A percentile compares a stretch with the other conserved stretches of the same genome.
phyloP scores from a whole-genome alignment of 2,329 filamentous ascomycete genomes.

The Dothidotthia symphoricarpi region DNA sequence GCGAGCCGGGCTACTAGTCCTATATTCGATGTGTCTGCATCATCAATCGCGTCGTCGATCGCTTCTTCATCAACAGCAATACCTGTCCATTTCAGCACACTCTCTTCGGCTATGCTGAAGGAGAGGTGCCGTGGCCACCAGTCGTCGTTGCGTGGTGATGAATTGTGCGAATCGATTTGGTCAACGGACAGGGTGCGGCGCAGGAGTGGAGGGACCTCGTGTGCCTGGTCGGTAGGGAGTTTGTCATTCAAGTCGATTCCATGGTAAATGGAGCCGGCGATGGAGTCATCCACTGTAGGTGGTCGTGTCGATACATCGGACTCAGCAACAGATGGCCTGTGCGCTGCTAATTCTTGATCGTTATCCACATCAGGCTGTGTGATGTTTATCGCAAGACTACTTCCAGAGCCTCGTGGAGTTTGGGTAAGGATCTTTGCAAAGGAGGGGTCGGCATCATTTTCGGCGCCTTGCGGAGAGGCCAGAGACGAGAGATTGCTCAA shows the following conservation, averaged over 20 bases:
- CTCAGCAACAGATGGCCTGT: conserved; percentile 13
- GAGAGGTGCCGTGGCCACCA: conserved; percentile 71
- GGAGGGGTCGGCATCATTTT: conserved; percentile 23
- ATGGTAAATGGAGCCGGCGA: conserved; percentile 59
- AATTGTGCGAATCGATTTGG: conserved; percentile 21
- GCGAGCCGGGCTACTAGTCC: conserved; percentile 33
- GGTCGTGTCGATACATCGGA: conserved; percentile 28
- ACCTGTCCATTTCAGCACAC: conserved; percentile 61
- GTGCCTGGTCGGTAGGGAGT: conserved; percentile 47
- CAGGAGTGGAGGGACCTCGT: conserved; percentile 53
- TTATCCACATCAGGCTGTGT: conserved; percentile 13
- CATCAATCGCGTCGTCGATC: conserved; percentile 20
- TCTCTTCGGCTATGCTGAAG: conserved; percentile 73
- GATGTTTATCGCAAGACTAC: conserved; percentile 21
- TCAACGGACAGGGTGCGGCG: conserved; percentile 62
- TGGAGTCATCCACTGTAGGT: conserved; percentile 53
- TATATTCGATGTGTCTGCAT: conserved; percentile 37
- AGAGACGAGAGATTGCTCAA: conserved; percentile 13
- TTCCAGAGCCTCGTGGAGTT: conserved; percentile 33
- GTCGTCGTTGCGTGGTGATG: conserved; percentile 50
- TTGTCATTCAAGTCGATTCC: conserved; percentile 55
- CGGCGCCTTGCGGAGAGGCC: conserved; percentile 14
- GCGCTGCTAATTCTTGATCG: conserved; percentile 8
- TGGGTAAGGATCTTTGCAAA: conserved; percentile 38
- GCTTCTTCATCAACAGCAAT: conserved; percentile 18